Conservation (phyloP, 176 grass and related monocot genomes). For the Bothriochloa decipiens region DNA sequence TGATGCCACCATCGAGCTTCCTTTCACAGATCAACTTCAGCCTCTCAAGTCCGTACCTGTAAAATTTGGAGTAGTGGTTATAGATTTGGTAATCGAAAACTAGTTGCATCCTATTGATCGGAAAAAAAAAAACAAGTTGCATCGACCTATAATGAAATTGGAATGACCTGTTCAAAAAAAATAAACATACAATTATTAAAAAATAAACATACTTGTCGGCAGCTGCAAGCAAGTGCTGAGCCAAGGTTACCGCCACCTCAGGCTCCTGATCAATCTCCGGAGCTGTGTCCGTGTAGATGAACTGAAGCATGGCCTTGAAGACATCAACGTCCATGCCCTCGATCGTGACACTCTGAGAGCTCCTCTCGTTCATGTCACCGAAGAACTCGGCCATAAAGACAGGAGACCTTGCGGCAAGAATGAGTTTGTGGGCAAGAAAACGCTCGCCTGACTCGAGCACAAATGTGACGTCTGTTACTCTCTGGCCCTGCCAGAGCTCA, state of each 20-base stretch:
- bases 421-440: slow-evolving; percentile 20
- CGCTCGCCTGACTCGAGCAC: neutral
- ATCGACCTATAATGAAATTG: no score
- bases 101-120: no score
- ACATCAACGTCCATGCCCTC: slow-evolving; percentile 7
- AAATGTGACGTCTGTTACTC: slow-evolving; percentile 35
- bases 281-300: slow-evolving; percentile 2
- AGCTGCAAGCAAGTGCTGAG: slow-evolving; percentile 40
- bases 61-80: no score
- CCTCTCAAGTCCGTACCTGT: slow-evolving; percentile 42
- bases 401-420: slow-evolving; percentile 32
- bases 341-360: neutral
- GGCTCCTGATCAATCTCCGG: neutral
- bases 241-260: neutral
- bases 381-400: slow-evolving; percentile 45
- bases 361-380: slow-evolving; percentile 27
- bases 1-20: slow-evolving; percentile 32
- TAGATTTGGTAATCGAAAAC: no score
- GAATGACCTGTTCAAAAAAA: no score
- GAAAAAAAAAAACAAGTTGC: no score
- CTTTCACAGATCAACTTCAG: slow-evolving; percentile 56
- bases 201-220: slow-evolving; percentile 41
- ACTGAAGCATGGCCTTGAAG: slow-evolving; percentile 42
- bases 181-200: no score
- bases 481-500: slow-evolving; percentile 13